Conservation (phyloP, 305 asterid species). For the Fraxinus paxiana region DNA sequence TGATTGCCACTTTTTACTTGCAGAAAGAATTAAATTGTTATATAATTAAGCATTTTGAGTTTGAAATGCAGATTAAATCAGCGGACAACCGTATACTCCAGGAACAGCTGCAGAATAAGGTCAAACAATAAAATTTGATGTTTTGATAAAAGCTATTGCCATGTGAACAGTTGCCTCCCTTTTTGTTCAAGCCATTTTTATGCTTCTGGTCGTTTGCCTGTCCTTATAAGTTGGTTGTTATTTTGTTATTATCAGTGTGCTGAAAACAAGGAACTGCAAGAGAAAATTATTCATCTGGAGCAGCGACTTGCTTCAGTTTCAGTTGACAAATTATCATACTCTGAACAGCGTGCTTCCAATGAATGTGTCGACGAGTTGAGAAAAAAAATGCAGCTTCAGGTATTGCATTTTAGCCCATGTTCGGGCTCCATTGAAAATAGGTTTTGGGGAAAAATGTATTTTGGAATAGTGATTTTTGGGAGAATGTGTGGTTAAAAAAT, state of each 20-base stretch:
- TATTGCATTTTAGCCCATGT: constrained; percentile 18
- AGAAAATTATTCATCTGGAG: constrained; percentile 57
- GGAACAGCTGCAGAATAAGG: constrained; percentile 92
- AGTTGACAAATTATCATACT: constrained; percentile 32
- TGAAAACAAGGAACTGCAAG: constrained; percentile 71
- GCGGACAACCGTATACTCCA: constrained; percentile 95
- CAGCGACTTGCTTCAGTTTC: constrained; percentile 56
- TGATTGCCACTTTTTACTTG: constrained; percentile 18
- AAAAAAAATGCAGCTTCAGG: constrained; percentile 75
- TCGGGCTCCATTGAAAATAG: neutral
- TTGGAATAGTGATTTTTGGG: no score
- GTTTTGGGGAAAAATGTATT: neutral
- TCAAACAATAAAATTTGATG: constrained; percentile 18
- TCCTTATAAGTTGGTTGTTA: constrained; percentile 14
- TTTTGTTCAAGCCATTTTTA: constrained; percentile 1
- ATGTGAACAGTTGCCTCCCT: neutral
- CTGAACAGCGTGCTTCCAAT: constrained; percentile 50
- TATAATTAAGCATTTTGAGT: constrained; percentile 25
- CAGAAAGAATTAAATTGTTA: constrained; percentile 1
- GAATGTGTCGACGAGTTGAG: constrained; percentile 63
- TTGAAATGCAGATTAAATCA: constrained; percentile 68
- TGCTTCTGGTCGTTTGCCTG: constrained; percentile 10
- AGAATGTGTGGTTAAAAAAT: neutral
- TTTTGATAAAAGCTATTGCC: neutral
- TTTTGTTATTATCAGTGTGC: constrained; percentile 48